These are phyloP conservation scores for Knoxia roxburghii DNA, from an alignment of 257 asterid genomes.

Conservation along the genomic window DNA sequence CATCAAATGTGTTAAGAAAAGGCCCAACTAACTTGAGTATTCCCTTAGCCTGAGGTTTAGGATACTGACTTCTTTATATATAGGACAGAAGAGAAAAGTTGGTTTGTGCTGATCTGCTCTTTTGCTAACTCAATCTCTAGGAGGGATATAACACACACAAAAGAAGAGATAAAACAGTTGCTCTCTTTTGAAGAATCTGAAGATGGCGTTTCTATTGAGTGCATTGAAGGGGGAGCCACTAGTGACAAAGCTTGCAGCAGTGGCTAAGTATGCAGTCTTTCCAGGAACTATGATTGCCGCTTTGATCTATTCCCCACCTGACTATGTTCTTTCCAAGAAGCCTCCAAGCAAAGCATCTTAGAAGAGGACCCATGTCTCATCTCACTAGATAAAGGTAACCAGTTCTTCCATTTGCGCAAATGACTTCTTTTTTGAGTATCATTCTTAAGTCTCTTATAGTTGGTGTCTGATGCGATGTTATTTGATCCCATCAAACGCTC, in stretches of 20 bases:
- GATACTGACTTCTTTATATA: no score
- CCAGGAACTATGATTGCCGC: conserved; percentile 31
- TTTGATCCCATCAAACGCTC: neutral
- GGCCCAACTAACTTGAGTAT: neutral
- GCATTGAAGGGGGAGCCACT: conserved; percentile 26
- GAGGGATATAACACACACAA: neutral
- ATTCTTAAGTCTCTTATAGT: neutral
- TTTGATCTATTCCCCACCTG: conserved; percentile 30
- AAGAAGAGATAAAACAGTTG: neutral
- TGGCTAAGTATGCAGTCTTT: conserved; percentile 24
- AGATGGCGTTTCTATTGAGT: neutral
- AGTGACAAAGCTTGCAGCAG: conserved; percentile 25
- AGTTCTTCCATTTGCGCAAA: neutral
- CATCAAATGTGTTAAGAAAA: neutral
- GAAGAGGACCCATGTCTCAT: no score
- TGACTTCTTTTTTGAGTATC: neutral
- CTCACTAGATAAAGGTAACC: neutral
- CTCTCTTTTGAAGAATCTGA: neutral
- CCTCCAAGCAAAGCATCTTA: neutral
- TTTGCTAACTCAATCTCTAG: neutral
- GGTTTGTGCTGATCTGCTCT: neutral
- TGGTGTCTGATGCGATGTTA: neutral
- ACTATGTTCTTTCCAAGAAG: conserved; percentile 9
- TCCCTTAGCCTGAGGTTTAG: no score
- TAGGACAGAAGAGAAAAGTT: neutral